Conservation (phyloP, 108 stramenopile genomes). For the Cyclotella atomus region DNA sequence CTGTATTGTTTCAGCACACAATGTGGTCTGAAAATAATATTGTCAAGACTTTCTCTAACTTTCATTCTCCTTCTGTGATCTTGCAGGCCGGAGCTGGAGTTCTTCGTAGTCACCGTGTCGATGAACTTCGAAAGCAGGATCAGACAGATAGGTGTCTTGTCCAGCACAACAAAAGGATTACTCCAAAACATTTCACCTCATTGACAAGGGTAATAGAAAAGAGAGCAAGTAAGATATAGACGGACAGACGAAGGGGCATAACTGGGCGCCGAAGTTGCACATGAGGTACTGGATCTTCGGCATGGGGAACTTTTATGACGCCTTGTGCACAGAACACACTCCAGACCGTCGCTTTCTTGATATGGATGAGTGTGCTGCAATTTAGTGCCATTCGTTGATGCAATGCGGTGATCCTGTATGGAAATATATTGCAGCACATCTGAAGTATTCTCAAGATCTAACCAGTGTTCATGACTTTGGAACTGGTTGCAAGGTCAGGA, state of each 20-base stretch:
- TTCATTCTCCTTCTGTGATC: not conserved
- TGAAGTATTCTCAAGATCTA: too few species aligned
- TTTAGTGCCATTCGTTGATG: too few species aligned
- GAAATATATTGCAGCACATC: too few species aligned
- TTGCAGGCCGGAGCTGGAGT: conserved; percentile 6
- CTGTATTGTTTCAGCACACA: not conserved
- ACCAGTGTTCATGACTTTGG: too few species aligned
- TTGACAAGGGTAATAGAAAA: conserved; percentile 14
- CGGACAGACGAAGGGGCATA: not conserved
- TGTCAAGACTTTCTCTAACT: conserved; percentile 12
- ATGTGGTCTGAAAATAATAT: conserved; percentile 7
- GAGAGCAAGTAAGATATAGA: conserved; percentile 20
- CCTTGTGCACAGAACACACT: not conserved
- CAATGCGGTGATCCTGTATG: too few species aligned
- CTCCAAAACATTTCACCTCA: conserved; percentile 12
- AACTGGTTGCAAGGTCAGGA: too few species aligned
- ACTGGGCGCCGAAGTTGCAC: conserved; percentile 11
- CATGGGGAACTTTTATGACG: not conserved
- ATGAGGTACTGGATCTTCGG: not conserved
- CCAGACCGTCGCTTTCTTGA: not conserved
- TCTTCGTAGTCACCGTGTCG: not conserved
- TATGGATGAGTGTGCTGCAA: not conserved
- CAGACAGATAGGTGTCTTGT: conserved; percentile 10
- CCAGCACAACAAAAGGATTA: conserved; percentile 17
- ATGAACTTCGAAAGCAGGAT: not conserved